Conservation (phyloP, 2,329 filamentous ascomycete genomes). For the Ophiosphaerella narmari region DNA sequence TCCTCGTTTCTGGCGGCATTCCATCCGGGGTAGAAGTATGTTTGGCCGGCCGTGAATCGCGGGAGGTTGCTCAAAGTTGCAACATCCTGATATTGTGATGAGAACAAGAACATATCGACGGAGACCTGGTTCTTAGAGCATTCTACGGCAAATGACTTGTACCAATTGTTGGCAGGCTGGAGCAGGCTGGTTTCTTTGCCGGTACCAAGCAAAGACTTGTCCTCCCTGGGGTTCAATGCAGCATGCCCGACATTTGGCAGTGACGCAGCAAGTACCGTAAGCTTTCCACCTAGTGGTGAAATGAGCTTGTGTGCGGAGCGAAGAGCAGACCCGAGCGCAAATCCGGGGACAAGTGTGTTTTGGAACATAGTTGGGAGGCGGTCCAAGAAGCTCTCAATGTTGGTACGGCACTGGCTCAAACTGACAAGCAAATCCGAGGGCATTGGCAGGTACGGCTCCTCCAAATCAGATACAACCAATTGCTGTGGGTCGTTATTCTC, state of each 20-base stretch:
- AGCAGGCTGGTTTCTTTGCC: constrained; percentile 86
- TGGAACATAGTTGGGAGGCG: constrained; percentile 97
- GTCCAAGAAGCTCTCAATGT: constrained; percentile 86
- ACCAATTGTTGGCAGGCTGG: constrained; percentile 93
- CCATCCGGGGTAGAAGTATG: constrained; percentile 98
- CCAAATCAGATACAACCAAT: constrained; percentile 91
- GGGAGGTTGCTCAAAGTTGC: constrained; percentile 94
- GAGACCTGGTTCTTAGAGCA: constrained; percentile 99
- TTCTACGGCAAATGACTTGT: constrained; percentile 98
- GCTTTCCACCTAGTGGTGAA: constrained; percentile 90
- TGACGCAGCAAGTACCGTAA: constrained; percentile 86
- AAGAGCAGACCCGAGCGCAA: constrained; percentile 93
- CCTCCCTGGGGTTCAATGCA: constrained; percentile 86
- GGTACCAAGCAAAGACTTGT: constrained; percentile 93
- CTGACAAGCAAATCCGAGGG: constrained; percentile 90
- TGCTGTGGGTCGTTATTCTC: constrained; percentile 85
- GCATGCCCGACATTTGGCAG: constrained; percentile 89
- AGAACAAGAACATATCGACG: constrained; percentile 58
- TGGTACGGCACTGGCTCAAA: constrained; percentile 83
- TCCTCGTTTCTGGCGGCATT: constrained; percentile 92
- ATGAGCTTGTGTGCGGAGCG: constrained; percentile 95
- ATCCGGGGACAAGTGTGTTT: constrained; percentile 84
- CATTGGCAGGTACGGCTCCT: constrained; percentile 95
- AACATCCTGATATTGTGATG: constrained; percentile 76
- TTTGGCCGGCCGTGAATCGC: constrained; percentile 94